Percentiles rank a stretch among this genome's conserved stretches.
These are phyloP conservation scores for Pythium phragmitis DNA, from an alignment of 352 stramenopile species.

Conservation along the genomic window DNA sequence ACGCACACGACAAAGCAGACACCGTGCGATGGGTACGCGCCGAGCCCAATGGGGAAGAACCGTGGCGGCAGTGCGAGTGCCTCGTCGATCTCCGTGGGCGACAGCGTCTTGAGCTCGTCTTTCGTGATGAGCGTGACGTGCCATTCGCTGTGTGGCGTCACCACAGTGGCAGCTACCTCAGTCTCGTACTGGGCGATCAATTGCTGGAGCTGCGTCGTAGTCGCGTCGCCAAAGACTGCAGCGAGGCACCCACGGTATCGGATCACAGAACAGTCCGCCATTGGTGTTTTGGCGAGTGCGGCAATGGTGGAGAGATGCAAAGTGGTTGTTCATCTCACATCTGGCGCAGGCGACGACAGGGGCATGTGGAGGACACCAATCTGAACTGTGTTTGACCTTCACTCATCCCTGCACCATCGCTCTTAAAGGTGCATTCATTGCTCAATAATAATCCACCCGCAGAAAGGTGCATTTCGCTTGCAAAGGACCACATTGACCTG, in stretches of 20 bases:
- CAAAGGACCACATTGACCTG: too few relatives aligned
- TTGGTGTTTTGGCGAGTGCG: not conserved
- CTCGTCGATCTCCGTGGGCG: conserved; percentile 28
- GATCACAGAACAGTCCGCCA: conserved; percentile 18
- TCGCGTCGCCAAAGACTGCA: conserved; percentile 2
- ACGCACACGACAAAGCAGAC: conserved; percentile 62
- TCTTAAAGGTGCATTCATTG: not conserved
- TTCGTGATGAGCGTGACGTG: conserved; percentile 67
- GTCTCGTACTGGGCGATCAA: conserved; percentile 12
- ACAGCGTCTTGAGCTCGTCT: conserved; percentile 36
- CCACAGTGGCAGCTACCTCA: not conserved
- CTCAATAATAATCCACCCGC: too few relatives aligned
- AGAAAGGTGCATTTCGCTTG: too few relatives aligned
- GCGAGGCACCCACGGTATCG: conserved; percentile 31
- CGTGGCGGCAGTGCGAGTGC: conserved; percentile 27
- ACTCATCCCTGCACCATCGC: not conserved
- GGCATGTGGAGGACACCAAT: not conserved
- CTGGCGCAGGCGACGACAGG: not conserved
- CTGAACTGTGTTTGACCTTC: too few relatives aligned
- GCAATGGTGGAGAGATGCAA: not conserved
- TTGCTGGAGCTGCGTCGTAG: not conserved
- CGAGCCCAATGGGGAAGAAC: conserved; percentile 47
- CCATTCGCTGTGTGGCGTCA: conserved; percentile 30
- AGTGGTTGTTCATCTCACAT: not conserved
- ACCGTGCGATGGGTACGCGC: conserved; percentile 18